Conservation (phyloP, 179 eudicot species). For the Silene vulgaris region DNA sequence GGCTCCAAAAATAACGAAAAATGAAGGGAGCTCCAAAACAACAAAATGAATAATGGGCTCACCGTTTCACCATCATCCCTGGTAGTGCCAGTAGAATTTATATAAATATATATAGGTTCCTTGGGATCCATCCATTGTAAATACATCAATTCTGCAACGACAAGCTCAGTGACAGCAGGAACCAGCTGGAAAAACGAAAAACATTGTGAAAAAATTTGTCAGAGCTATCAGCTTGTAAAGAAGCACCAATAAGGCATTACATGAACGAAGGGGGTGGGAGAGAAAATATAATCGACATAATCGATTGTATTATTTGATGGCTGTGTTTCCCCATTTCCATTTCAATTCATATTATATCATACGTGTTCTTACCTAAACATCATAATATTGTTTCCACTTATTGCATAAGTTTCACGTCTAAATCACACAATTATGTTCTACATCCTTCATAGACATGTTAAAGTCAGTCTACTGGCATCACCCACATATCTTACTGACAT, state of each 20-base stretch:
- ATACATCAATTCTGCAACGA: slow-evolving; percentile 76
- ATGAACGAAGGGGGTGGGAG: not conserved
- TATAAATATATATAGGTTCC: slow-evolving; percentile 73
- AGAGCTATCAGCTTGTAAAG: not conserved
- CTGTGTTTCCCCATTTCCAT: not conserved
- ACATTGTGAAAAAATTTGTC: not conserved
- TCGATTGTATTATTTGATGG: not conserved
- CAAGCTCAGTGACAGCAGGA: slow-evolving; percentile 85
- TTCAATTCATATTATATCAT: too few species aligned
- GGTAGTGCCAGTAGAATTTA: slow-evolving; percentile 85
- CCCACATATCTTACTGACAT: slow-evolving; percentile 3
- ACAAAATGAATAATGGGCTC: slow-evolving; percentile 29
- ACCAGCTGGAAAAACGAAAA: slow-evolving; percentile 49
- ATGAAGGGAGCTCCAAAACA: not conserved
- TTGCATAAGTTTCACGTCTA: not conserved
- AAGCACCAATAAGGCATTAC: not conserved
- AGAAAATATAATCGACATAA: not conserved
- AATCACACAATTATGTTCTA: not conserved
- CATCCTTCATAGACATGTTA: not conserved
- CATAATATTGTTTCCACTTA: not conserved
- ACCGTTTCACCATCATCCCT: slow-evolving; percentile 89
- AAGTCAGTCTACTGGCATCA: not conserved
- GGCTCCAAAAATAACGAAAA: not conserved
- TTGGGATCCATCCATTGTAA: slow-evolving; percentile 77
- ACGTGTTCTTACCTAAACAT: not conserved